Evolutionary conservation across 306 rosid genomes (phyloP).

Genomic region (Amphicarpaea edgeworthii): DNA sequence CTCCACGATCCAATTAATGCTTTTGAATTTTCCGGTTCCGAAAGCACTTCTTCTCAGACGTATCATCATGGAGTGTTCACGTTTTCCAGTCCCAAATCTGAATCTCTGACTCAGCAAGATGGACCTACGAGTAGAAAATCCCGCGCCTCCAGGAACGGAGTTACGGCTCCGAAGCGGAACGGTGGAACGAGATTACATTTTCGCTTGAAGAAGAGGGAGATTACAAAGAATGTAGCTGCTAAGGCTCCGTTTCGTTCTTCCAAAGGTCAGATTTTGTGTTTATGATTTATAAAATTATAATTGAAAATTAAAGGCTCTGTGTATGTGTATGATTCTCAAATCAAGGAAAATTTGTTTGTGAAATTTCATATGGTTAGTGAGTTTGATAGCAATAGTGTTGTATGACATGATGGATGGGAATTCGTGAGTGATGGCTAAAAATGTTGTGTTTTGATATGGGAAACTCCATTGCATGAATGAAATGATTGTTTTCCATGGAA

Average conservation of each 20-base stretch:
- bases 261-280: constrained; percentile 52
- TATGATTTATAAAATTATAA: background rate
- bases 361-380: constrained; percentile 4
- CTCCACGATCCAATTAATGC: constrained; percentile 19
- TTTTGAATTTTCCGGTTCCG: constrained; percentile 28
- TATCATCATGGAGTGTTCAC: constrained; percentile 50
- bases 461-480: background rate
- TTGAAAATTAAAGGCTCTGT: background rate
- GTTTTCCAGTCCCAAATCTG: constrained; percentile 54
- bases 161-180: constrained; percentile 42
- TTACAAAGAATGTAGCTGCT: constrained; percentile 40
- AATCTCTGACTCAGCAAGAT: constrained; percentile 12
- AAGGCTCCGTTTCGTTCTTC: constrained; percentile 51
- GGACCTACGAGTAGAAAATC: constrained; percentile 30
- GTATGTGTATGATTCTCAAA: background rate
- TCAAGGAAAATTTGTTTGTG: background rate
- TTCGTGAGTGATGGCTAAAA: background rate
- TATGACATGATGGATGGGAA: constrained; percentile 1
- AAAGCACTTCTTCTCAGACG: constrained; percentile 19
- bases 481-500: background rate
- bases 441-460: background rate
- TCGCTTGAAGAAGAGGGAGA: constrained; percentile 68
- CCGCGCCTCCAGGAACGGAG: constrained; percentile 42
- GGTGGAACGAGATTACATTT: constrained; percentile 51
- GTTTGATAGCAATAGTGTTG: background rate